Base-by-base conservation (phyloP, 2,329 filamentous ascomycete genomes). In the Nigrospora sphaerica region DNA sequence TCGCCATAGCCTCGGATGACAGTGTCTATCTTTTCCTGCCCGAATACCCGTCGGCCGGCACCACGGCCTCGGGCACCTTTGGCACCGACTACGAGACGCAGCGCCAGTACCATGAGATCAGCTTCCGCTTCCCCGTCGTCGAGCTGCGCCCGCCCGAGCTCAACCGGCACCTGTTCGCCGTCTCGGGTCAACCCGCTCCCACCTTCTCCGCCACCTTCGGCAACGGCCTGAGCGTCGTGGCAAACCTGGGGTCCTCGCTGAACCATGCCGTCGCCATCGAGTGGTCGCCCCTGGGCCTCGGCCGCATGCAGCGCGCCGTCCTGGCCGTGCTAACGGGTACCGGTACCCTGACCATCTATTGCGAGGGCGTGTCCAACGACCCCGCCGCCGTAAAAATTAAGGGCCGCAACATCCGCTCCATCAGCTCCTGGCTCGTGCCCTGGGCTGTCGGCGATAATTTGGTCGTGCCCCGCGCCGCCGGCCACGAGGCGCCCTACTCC, bases 211-310 rank as follows among this genome's bases (percentile, higher is more conserved):
- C 59, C n/a, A 62, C 61, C 37, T 61, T 57, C 1, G 75, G 74
- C 12, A 73, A 71, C 4, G 76, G 75, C 0, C 58, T 54, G 5
- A 71, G 71, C 3, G 52, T 66, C 2, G 67, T 78, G 34, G 73
- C 73, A 0, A 69, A 69, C 14, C 66, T 69, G 2, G 77, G 75
- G 4, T 67, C 67, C 40, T 72, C 73, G 4, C 65, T 81, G 54
- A 79, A 77, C 50, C 77, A 81, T 52, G 69, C 77, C 14, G 68
- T 80, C 13, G 61, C 66, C 10, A 52, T 81, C 17, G 73, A 69
- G 41, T 82, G 78, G 78, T 81, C 77, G n/a, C 77, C 78, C 0
- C 62, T 62, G n/a, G 75, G 74, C 2, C 59, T 82, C n/a, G 78
- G 78, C 1, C 68, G 70, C 36, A 78, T 80, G 54, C 58, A 69